phyloP scores from a whole-genome alignment of 1,139 yeast species.

The Spencermartinsiella ligniputridi region DNA sequence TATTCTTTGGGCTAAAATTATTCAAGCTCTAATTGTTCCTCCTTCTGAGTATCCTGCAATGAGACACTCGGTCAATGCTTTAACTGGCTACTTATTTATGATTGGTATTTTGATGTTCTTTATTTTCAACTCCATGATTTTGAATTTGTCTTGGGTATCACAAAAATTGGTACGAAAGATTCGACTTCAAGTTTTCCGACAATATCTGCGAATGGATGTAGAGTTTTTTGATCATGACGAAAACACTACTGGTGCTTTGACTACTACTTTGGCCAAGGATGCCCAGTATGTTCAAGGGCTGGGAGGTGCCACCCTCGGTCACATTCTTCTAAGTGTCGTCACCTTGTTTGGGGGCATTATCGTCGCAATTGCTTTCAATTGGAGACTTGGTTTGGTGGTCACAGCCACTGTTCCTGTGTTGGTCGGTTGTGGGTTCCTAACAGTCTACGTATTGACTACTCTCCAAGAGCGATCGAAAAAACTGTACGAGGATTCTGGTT shows the following conservation, averaged over 20 bases:
- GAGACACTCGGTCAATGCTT: conserved; percentile 35
- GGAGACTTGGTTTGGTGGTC: conserved; percentile 62
- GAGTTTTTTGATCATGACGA: conserved; percentile 73
- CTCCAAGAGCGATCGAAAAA: conserved; percentile 49
- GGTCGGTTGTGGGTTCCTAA: conserved; percentile 69
- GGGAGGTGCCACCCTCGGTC: conserved; percentile 80
- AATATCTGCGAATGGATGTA: conserved; percentile 64
- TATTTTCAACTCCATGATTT: conserved; percentile 30
- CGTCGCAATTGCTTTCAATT: conserved; percentile 62
- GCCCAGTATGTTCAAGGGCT: conserved; percentile 81
- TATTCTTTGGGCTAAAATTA: conserved; percentile 36
- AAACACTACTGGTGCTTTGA: conserved; percentile 64
- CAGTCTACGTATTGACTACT: conserved; percentile 71
- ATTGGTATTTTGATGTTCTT: conserved; percentile 36
- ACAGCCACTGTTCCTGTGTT: conserved; percentile 60
- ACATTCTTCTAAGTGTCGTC: conserved; percentile 70
- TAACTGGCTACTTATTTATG: conserved; percentile 39
- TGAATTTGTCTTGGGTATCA: conserved; percentile 29
- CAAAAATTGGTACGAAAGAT: conserved; percentile 31
- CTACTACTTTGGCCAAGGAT: conserved; percentile 75
- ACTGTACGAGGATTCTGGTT: conserved; percentile 37
- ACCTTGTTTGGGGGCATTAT: conserved; percentile 67
- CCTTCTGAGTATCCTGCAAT: conserved; percentile 30
- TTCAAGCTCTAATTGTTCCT: conserved; percentile 36
- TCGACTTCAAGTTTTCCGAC: conserved; percentile 32